These are phyloP conservation scores for Conticribra guillardii DNA, from an alignment of 108 stramenopile species.

Conservation along the genomic window DNA sequence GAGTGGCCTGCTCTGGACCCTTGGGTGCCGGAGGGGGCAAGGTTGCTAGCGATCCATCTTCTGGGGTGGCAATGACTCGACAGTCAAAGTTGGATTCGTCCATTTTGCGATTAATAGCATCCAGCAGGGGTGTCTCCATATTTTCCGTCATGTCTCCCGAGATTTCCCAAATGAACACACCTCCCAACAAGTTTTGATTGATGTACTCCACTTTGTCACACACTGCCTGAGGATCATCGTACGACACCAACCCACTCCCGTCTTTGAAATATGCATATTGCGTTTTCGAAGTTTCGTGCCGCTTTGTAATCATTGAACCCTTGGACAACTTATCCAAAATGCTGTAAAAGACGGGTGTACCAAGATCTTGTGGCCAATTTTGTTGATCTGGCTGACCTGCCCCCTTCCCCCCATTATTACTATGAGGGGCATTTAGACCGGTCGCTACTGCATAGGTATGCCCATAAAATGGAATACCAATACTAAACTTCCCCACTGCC, in stretches of 20 bases:
- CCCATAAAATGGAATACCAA: constrained; percentile 50
- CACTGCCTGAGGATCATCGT: constrained; percentile 49
- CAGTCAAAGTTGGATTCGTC: constrained; percentile 52
- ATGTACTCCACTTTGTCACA: constrained; percentile 51
- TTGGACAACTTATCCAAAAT: constrained; percentile 37
- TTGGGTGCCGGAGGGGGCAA: constrained; percentile 41
- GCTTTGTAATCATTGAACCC: constrained; percentile 32
- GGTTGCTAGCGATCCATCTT: constrained; percentile 33
- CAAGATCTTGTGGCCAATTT: constrained; percentile 49
- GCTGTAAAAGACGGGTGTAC: constrained; percentile 47
- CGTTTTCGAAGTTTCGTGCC: constrained; percentile 40
- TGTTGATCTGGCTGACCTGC: constrained; percentile 31
- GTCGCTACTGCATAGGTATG: constrained; percentile 37
- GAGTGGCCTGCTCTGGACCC: constrained; percentile 28
- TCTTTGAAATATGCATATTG: constrained; percentile 46
- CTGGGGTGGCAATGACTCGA: constrained; percentile 19
- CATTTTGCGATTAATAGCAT: constrained; percentile 45
- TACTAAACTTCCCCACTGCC: constrained; percentile 31
- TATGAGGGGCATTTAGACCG: constrained; percentile 33
- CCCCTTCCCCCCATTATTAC: constrained; percentile 14
- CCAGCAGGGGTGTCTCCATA: constrained; percentile 35
- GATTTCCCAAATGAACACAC: constrained; percentile 47
- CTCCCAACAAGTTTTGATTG: constrained; percentile 38
- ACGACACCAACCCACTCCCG: constrained; percentile 48
- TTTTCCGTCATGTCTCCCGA: constrained; percentile 22